These are phyloP conservation scores for Geranium incanum DNA, from an alignment of 441 rosid genomes.

Conservation along the genomic window DNA sequence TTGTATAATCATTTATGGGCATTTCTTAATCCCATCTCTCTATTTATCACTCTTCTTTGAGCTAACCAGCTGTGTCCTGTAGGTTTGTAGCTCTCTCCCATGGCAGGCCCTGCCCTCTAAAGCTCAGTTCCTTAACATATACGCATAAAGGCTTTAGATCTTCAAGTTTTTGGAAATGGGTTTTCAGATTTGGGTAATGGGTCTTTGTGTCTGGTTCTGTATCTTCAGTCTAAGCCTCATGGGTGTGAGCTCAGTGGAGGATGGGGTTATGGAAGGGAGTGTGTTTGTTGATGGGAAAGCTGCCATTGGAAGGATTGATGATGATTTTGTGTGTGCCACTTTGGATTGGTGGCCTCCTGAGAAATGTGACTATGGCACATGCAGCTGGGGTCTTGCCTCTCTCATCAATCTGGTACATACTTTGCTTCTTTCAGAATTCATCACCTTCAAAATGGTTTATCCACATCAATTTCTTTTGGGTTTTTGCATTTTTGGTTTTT, in stretches of 20 bases:
- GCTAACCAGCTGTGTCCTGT: background rate
- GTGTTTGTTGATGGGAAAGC: slow-evolving; percentile 46
- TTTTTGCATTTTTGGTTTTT: background rate
- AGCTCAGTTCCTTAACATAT: background rate
- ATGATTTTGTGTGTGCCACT: slow-evolving; percentile 87
- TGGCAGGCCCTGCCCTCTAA: background rate
- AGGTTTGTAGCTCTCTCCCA: background rate
- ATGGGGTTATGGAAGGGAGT: slow-evolving; percentile 31
- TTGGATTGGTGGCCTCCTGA: slow-evolving; percentile 99
- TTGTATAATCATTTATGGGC: background rate
- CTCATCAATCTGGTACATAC: slow-evolving; percentile 67
- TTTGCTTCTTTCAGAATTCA: background rate
- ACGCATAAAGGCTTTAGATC: background rate
- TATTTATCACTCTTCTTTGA: no score
- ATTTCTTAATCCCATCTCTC: background rate
- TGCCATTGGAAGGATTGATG: slow-evolving; percentile 63
- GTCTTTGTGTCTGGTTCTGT: slow-evolving; percentile 29
- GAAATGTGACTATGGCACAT: slow-evolving; percentile 94
- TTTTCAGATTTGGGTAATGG: slow-evolving; percentile 29
- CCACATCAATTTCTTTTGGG: background rate
- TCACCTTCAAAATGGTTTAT: background rate
- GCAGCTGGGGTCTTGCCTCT: slow-evolving; percentile 82
- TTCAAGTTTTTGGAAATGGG: slow-evolving; percentile 28
- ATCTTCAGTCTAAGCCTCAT: slow-evolving; percentile 19
- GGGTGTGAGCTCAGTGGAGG: slow-evolving; percentile 24